These are phyloP conservation scores for Rhizopogon vinicolor DNA, from an alignment of 768 basidiomycete species.

Conservation along the genomic window DNA sequence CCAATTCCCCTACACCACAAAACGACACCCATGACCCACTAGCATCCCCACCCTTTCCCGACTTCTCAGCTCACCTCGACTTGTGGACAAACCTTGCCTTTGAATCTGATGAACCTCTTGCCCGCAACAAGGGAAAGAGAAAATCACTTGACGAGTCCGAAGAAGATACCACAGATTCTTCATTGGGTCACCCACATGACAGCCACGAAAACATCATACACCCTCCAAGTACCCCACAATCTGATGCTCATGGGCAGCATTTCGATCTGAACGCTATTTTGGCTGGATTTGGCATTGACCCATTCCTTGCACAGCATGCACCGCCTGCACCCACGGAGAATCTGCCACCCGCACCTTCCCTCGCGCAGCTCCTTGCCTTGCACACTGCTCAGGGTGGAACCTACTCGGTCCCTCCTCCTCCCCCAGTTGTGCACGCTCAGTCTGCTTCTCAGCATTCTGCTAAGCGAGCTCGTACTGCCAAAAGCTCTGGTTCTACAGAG, in stretches of 20 bases:
- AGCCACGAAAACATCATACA: slow-evolving; percentile 57
- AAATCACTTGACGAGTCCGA: slow-evolving; percentile 32
- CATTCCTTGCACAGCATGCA: slow-evolving; percentile 31
- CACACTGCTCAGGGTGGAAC: slow-evolving; percentile 37
- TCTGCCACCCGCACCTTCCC: slow-evolving; percentile 40
- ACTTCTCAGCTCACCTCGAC: slow-evolving; percentile 73
- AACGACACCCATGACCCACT: slow-evolving; percentile 52
- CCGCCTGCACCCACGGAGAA: slow-evolving; percentile 23
- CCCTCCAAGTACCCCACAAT: slow-evolving; percentile 37
- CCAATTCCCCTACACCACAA: slow-evolving; percentile 36
- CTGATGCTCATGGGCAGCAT: slow-evolving; percentile 29
- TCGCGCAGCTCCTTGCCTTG: slow-evolving; percentile 67
- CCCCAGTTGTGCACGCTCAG: slow-evolving; percentile 9
- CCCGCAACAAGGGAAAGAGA: slow-evolving; percentile 30
- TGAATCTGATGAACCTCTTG: slow-evolving; percentile 61
- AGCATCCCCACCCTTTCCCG: slow-evolving; percentile 59
- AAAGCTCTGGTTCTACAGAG: slow-evolving; percentile 34
- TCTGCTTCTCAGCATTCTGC: slow-evolving; percentile 29
- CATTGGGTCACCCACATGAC: slow-evolving; percentile 36
- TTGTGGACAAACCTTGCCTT: slow-evolving; percentile 83
- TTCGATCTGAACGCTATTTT: slow-evolving; percentile 40
- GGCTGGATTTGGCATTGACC: slow-evolving; percentile 37
- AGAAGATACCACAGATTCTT: slow-evolving; percentile 27
- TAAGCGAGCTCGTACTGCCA: slow-evolving; percentile 58
- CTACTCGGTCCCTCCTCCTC: slow-evolving; percentile 14